Evolutionary conservation across 352 stramenopile genomes (phyloP).

Genomic region (Phytopythium montanum): DNA sequence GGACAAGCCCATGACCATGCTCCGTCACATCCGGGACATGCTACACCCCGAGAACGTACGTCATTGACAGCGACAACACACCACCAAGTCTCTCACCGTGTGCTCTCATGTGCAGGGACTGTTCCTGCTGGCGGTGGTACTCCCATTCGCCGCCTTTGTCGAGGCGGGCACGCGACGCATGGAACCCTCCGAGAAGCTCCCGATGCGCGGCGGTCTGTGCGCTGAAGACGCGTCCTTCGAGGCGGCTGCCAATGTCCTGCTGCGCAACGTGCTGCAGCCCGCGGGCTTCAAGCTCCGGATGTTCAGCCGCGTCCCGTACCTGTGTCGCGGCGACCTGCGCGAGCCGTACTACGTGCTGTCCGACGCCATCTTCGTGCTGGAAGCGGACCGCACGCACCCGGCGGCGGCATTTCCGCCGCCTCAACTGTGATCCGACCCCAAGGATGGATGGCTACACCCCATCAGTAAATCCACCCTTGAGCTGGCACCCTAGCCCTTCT

Average conservation of each 20-base stretch:
- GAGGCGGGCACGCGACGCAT: constrained; percentile 70
- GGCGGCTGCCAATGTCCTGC: constrained; percentile 45
- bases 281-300: constrained; percentile 73
- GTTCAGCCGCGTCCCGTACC: constrained; percentile 82
- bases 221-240: constrained; percentile 66
- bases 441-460: too few relatives aligned
- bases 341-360: constrained; percentile 83
- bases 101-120: constrained; percentile 33
- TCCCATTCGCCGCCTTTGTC: constrained; percentile 80
- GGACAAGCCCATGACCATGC: constrained; percentile 78
- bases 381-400: constrained; percentile 32
- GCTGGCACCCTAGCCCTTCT: background rate
- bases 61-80: background rate
- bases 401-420: background rate
- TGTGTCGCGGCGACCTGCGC: constrained; percentile 72
- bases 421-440: background rate
- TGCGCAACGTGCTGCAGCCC: constrained; percentile 62
- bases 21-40: constrained; percentile 69
- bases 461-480: background rate
- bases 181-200: constrained; percentile 52
- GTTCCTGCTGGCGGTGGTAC: constrained; percentile 73
- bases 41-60: constrained; percentile 60
- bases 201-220: constrained; percentile 65
- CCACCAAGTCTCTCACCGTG: background rate
- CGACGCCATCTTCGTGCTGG: constrained; percentile 81